Conservation (phyloP, 129 eudicot genomes). For the Escallonia rubra region DNA sequence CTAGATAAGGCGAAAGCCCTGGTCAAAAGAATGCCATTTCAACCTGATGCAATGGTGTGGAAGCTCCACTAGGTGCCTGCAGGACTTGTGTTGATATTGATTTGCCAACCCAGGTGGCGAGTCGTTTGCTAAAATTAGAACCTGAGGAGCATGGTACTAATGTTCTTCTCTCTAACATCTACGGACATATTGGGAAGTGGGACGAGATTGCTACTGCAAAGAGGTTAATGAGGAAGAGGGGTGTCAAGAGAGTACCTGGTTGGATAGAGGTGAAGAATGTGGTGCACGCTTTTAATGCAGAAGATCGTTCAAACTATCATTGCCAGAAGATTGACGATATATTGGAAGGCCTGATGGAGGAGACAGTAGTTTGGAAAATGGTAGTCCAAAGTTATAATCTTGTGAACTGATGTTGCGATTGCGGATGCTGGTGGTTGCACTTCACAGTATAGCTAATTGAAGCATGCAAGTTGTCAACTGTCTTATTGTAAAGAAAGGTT, state of each 20-base stretch:
- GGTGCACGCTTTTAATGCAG: slow-evolving; percentile 78
- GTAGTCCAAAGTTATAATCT: not conserved
- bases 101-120: slow-evolving; percentile 55
- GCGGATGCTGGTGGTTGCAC: not conserved
- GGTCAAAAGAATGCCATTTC: slow-evolving; percentile 63
- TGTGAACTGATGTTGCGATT: not conserved
- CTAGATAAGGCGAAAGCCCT: slow-evolving; percentile 55
- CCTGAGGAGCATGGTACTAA: slow-evolving; percentile 77
- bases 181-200: slow-evolving; percentile 66
- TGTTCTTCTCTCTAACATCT: slow-evolving; percentile 77
- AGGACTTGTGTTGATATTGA: slow-evolving; percentile 76
- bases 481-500: too few species aligned
- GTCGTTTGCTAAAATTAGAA: slow-evolving; percentile 46
- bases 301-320: slow-evolving; percentile 50
- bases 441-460: not conserved
- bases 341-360: slow-evolving; percentile 23
- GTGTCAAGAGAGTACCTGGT: slow-evolving; percentile 85
- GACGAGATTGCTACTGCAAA: slow-evolving; percentile 60
- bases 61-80: slow-evolving; percentile 80
- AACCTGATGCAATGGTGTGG: slow-evolving; percentile 89
- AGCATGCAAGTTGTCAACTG: too few species aligned
- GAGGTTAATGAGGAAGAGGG: slow-evolving; percentile 75
- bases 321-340: slow-evolving; percentile 36
- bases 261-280: slow-evolving; percentile 73
- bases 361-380: not conserved